Base-by-base conservation (phyloP, 2,329 filamentous ascomycete species). In the Ophiosphaerella korrae region DNA sequence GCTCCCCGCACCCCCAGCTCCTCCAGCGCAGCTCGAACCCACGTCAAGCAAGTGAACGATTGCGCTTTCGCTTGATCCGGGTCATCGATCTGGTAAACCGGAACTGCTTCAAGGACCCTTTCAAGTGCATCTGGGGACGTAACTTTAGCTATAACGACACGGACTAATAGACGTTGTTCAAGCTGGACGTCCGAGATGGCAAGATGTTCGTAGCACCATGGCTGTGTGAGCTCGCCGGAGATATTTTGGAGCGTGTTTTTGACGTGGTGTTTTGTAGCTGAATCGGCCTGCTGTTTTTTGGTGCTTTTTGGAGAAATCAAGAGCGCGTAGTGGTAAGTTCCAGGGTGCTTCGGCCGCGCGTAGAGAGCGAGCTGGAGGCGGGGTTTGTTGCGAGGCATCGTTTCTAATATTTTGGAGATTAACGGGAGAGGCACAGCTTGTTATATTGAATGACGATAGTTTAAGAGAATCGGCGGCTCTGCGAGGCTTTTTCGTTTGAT, bases 301-400 rank as follows among this genome's bases (percentile, higher is more conserved):
- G 39, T 40, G 16, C 45, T 42, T 45, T 63, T 63, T 5, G 56
- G 50, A n/a, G 55, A 50, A 36, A 62, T 48, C 38, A 63, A 60
- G 11, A 66, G 49, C 2, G 63, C 60, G 47, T 58, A 66, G 42
- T 64, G 57, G 37, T 58, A 62, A 12, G 40, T 48, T 8, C 38
- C 53, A 7, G 55, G 57, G 42, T 64, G 53, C 36, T 64, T 66
- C 2, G 57, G 52, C 4, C 59, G 59, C 13, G 57, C 50, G 49
- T 66, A 66, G 33, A 66, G 46, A 16, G 55, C 57, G 13, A 64
- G 57, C 31, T 63, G 52, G 23, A 64, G 52, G 16, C 61, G 59
- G 5, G 50, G 60, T 49, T 64, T 64, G 48, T 63, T 60, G 26
- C 33, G 33, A 35, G 33, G 33, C 33, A 35, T 35, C 3, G 33